phyloP scores from a whole-genome alignment of 805 yeast species.

The Pichia occidentalis region DNA sequence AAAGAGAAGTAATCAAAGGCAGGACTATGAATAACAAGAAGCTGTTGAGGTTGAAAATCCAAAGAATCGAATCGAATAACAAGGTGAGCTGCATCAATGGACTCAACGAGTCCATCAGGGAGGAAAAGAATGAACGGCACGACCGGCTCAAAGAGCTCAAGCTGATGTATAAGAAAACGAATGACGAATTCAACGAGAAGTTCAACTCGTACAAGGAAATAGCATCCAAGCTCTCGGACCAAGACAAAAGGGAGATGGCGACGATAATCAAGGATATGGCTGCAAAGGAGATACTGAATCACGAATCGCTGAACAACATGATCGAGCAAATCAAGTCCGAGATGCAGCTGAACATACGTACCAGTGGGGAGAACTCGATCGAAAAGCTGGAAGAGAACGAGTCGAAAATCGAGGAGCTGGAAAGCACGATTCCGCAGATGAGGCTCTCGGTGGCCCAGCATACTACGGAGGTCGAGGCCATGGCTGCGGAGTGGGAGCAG shows the following conservation, averaged over 20 bases:
- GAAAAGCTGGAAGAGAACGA: conserved; percentile 34
- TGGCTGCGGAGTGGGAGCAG: conserved; percentile 51
- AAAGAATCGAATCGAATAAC: conserved; percentile 35
- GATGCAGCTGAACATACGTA: conserved; percentile 22
- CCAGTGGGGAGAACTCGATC: conserved; percentile 26
- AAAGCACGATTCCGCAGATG: conserved; percentile 34
- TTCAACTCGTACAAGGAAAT: conserved; percentile 31
- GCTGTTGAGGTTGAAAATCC: conserved; percentile 18
- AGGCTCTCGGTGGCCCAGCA: conserved; percentile 33
- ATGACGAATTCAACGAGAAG: conserved; percentile 18
- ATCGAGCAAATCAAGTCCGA: conserved; percentile 39
- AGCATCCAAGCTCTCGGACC: conserved; percentile 32
- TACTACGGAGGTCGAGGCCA: conserved; percentile 17
- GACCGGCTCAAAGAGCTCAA: conserved; percentile 14
- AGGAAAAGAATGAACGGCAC: conserved; percentile 23
- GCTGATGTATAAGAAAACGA: conserved; percentile 14
- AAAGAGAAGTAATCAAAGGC: conserved; percentile 5
- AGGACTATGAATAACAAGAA: conserved; percentile 27
- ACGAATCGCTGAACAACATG: conserved; percentile 31
- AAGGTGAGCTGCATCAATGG: conserved; percentile 21
- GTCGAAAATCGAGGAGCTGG: conserved; percentile 32
- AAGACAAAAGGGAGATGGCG: conserved; percentile 36
- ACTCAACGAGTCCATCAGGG: conserved; percentile 27
- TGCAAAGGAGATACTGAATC: conserved; percentile 31
- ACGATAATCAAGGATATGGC: conserved; percentile 31